Conservation (phyloP, 2,329 filamentous ascomycete genomes). For the Coniochaeta hoffmannii region DNA sequence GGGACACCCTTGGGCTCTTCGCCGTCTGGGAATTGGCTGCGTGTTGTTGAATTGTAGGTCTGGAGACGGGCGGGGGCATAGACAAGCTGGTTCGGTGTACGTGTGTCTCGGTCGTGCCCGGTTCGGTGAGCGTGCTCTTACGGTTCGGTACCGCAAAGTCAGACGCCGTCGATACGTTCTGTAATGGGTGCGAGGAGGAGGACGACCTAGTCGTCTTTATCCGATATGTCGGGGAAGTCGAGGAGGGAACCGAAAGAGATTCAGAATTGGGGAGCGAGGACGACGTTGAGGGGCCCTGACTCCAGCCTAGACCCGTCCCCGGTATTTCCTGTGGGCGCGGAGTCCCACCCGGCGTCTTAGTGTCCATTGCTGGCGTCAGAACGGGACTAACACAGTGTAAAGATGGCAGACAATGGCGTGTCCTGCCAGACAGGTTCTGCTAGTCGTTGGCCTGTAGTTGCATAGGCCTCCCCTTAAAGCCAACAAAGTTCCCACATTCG, state of each 20-base stretch:
- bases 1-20: slow-evolving; percentile 32
- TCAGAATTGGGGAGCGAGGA: background rate
- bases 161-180: slow-evolving; percentile 33
- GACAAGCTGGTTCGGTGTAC: slow-evolving; percentile 55
- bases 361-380: background rate
- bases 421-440: too few relatives aligned
- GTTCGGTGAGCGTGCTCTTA: slow-evolving; percentile 53
- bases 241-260: background rate
- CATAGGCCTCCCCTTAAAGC: background rate
- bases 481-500: background rate
- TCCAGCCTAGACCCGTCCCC: background rate
- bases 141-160: slow-evolving; percentile 28
- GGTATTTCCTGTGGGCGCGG: background rate
- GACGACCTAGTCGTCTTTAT: background rate
- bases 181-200: slow-evolving; percentile 22
- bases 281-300: background rate
- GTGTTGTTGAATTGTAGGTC: slow-evolving; percentile 16
- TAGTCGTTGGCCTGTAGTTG: background rate
- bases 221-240: background rate
- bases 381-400: background rate
- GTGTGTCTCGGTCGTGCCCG: slow-evolving; percentile 49
- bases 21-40: slow-evolving; percentile 12
- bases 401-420: background rate
- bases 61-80: slow-evolving; percentile 48
- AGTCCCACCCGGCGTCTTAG: background rate